Conservation (phyloP, 805 yeast species). For the Komagataella mondaviorum region DNA sequence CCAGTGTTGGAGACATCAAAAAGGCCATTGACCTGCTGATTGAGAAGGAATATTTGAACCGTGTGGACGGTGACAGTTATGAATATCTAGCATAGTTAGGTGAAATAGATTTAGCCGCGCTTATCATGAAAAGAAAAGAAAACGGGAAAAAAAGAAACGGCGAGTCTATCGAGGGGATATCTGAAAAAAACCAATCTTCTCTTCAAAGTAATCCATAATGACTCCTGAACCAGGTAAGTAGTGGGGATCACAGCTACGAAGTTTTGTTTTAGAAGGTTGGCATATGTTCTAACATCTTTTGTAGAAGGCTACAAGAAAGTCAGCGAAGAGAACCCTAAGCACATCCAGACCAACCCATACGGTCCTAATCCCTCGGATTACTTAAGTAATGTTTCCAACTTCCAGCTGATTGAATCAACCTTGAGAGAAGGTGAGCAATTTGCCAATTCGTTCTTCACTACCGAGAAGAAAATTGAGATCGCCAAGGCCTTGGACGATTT, state of each 20-base stretch:
- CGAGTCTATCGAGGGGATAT: background rate
- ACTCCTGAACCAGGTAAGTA: background rate
- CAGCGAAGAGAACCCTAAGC: conserved; percentile 26
- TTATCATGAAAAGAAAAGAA: background rate
- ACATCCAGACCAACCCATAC: conserved; percentile 54
- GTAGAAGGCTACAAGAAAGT: conserved; percentile 28
- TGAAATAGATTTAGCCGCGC: background rate
- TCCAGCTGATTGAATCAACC: conserved; percentile 90
- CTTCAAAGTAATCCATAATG: background rate
- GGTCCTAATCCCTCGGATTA: conserved; percentile 94
- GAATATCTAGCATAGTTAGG: conserved; percentile 57
- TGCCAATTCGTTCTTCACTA: conserved; percentile 90
- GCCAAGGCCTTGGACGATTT: conserved; percentile 96
- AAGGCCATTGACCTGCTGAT: conserved; percentile 74
- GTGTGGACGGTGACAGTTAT: conserved; percentile 62
- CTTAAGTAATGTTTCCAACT: conserved; percentile 76
- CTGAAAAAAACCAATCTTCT: background rate
- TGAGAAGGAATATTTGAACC: conserved; percentile 72
- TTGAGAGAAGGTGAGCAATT: conserved; percentile 98
- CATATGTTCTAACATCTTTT: background rate
- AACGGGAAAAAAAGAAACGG: background rate
- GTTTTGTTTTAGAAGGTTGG: background rate
- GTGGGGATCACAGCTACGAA: background rate
- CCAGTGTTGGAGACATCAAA: conserved; percentile 77
- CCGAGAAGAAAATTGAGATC: conserved; percentile 91